Percentiles rank a stretch among this genome's conserved stretches.
Evolutionary conservation across 805 yeast genomes (phyloP).

Genomic region (Barnettozyma sp.): DNA sequence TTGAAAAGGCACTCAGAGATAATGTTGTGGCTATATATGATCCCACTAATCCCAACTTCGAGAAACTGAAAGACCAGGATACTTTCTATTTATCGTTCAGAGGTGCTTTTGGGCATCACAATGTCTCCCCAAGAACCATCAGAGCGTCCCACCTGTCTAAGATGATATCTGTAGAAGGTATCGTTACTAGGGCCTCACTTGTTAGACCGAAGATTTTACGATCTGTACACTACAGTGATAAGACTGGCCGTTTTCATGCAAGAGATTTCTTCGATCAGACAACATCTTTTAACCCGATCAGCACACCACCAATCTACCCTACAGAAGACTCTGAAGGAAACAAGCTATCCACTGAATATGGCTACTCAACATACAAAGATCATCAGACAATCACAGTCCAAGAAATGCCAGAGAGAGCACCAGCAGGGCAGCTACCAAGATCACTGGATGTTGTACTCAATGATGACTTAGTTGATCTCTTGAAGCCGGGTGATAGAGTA

Average conservation of each 20-base stretch:
- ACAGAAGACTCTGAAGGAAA: constrained; percentile 90
- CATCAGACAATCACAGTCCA: constrained; percentile 91
- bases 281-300: constrained; percentile 77
- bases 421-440: constrained; percentile 95
- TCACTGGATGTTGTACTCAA: constrained; percentile 88
- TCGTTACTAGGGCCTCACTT: constrained; percentile 87
- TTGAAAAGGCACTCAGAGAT: constrained; percentile 79
- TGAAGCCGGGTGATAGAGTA: constrained; percentile 94
- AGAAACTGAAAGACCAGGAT: constrained; percentile 51
- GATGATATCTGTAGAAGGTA: constrained; percentile 87
- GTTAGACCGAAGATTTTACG: constrained; percentile 89
- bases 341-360: constrained; percentile 84
- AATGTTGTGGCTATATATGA: constrained; percentile 69
- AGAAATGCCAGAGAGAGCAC: constrained; percentile 97
- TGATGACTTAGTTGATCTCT: constrained; percentile 86
- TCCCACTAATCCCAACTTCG: constrained; percentile 45
- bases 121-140: constrained; percentile 82
- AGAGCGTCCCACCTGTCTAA: constrained; percentile 70
- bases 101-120: constrained; percentile 88
- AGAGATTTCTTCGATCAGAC: constrained; percentile 92
- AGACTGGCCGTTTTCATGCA: constrained; percentile 76
- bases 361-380: constrained; percentile 85
- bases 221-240: constrained; percentile 89
- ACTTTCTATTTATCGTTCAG: constrained; percentile 71
- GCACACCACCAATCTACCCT: constrained; percentile 83